Evolutionary conservation across 169 alveolate genomes (phyloP), one percentile per base, ranked within the genome.

Genomic region (Babesia gibsoni): DNA sequence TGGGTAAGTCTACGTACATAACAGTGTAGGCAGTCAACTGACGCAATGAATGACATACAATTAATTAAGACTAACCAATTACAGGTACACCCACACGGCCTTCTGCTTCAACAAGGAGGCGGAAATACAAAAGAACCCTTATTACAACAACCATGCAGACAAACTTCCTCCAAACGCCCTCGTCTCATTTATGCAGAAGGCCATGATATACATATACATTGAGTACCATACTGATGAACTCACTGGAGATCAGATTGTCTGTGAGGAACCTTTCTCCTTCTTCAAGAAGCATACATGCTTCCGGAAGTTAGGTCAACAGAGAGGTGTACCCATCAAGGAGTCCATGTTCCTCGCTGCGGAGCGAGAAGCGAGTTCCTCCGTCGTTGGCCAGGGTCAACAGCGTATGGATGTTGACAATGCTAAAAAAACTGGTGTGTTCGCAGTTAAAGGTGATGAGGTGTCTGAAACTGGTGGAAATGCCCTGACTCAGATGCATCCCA

Each of bases 201-300:
- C 96, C n/a, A 67, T 92, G 82, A 83, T 91, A 33, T 92, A 83
- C 72, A 88, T 91, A 33, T 91, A 89, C 58, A 58, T 92, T 37
- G 96, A 92, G 72, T 91, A 84, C 52, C 96, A 92, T 84, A 91
- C 95, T 12, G 95, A 92, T 23, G 90, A 87, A 52, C 88, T 82
- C 10, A 79, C 85, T 23, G 94, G 94, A 6, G 83, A 83, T 10
- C 88, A 68, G 52, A 82, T 84, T 35, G 67, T 53, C 22, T 90
- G 94, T 80, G 94, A 89, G 32, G 95, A 91, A 52, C 89, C 95
- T 18, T 92, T 92, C 67, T 81, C 94, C 18, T 80, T 92, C 65
- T 92, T 91, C 49, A 59, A 88, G 58, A 91, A 89, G 41, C 96
- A 92, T 67, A 90, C 92, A 43, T 92, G 96, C 68, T 92, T 64